phyloP scores from a whole-genome alignment of 768 basidiomycete species.

The Cystobasidium tubakii region DNA sequence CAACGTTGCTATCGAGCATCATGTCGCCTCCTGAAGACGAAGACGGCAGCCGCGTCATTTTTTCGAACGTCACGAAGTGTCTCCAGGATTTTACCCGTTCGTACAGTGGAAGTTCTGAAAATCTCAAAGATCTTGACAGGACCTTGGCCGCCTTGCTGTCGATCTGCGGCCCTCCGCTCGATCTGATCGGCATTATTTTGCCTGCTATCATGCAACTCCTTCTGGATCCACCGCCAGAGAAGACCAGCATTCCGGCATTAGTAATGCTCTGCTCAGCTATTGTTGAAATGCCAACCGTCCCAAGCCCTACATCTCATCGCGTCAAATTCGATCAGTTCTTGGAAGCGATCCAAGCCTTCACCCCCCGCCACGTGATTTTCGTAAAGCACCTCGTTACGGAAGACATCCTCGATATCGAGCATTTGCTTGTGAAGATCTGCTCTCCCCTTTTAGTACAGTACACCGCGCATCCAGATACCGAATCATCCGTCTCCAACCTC shows the following conservation, averaged over 20 bases:
- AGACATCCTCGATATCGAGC: background rate
- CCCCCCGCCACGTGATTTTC: background rate
- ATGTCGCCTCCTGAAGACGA: background rate
- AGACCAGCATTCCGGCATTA: background rate
- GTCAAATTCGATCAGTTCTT: background rate
- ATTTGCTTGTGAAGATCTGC: background rate
- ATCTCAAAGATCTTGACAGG: background rate
- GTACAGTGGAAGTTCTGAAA: background rate
- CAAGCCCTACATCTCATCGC: background rate
- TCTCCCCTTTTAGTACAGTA: background rate
- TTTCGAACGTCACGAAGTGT: background rate
- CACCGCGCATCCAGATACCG: background rate
- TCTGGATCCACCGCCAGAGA: background rate
- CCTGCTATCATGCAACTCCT: background rate
- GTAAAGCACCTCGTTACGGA: background rate
- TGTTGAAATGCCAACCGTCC: background rate
- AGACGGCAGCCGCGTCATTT: background rate
- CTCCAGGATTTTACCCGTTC: background rate
- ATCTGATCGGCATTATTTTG: background rate
- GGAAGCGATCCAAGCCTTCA: background rate
- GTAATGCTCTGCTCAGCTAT: background rate
- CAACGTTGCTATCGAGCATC: background rate
- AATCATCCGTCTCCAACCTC: background rate
- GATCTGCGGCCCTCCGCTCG: background rate
- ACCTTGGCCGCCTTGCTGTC: background rate